Evolutionary conservation across 2,329 filamentous ascomycete genomes (phyloP).

Genomic region (Talaromyces amestolkiae): DNA sequence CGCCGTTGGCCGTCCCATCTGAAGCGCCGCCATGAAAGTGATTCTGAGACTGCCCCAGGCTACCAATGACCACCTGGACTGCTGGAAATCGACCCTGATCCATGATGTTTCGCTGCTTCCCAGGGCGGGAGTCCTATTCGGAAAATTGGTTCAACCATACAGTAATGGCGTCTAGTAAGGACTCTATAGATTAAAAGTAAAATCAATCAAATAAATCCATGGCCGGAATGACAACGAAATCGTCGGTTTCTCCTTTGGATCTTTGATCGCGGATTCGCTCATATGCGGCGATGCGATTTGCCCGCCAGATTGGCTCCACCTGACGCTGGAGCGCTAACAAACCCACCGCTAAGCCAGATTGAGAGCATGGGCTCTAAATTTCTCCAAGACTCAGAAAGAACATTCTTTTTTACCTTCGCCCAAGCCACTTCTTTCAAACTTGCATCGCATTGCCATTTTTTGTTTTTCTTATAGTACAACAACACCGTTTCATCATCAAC

Average conservation of each 20-base stretch:
- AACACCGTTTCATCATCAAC: not conserved
- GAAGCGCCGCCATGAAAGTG: conserved; percentile 21
- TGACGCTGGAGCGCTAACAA: not conserved
- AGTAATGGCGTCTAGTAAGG: not conserved
- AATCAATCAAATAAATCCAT: conserved; percentile 1
- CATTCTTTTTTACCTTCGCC: not conserved
- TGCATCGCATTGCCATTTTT: not conserved
- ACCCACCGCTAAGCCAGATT: conserved; percentile 2
- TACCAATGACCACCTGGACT: conserved; percentile 45
- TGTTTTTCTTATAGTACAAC: not conserved
- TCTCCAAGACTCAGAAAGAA: conserved; percentile 1
- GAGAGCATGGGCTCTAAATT: conserved; percentile 11
- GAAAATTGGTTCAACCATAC: conserved; percentile 20
- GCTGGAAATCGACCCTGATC: conserved; percentile 40
- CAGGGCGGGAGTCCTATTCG: conserved; percentile 23
- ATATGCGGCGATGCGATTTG: conserved; percentile 14
- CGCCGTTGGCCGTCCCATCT: conserved; percentile 11
- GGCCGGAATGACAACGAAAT: conserved; percentile 16
- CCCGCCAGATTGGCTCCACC: conserved; percentile 11
- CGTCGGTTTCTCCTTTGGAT: not conserved
- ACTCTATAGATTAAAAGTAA: not conserved
- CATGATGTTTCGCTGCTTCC: conserved; percentile 33
- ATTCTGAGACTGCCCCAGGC: conserved; percentile 29
- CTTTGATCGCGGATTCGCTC: conserved; percentile 12
- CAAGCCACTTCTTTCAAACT: not conserved